Evolutionary conservation across 1,284 basidiomycete species (phyloP), one percentile per base, ranked within the genome.

Genomic region (Taiwanofungus camphoratus): DNA sequence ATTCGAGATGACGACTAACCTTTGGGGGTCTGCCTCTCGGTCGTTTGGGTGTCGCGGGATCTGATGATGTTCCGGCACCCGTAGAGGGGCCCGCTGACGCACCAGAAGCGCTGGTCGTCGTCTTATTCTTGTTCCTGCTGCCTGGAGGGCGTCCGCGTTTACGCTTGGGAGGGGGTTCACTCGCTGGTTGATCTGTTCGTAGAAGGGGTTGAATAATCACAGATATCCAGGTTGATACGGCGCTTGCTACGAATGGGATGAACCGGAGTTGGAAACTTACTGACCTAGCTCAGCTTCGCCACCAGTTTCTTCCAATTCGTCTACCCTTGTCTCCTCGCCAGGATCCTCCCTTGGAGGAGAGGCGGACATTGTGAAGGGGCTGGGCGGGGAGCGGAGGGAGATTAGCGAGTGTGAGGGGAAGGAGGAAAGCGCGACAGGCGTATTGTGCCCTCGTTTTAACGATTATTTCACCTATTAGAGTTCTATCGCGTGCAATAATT

Each of bases 111-210:
- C 67, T 59, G 44, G 69, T 60, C n/a, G 57, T 58, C 39, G 54
- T 39, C 36, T 49, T 56, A 60, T 82, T 85, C 75, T 87, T 88
- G 65, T 89, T 89, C 68, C 82, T 88, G 64, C 81, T 84, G 58
- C 86, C 86, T 63, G 82, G 87, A 48, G 86, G 87, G 51, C 86
- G 77, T 41, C 86, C 86, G 38, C 86, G 76, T 56, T 82, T 77
- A 55, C 86, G 80, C 67, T 87, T 89, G 50, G 59, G 42, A 46
- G 67, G 53, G 8, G 61, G 21, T 24, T 50, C 54, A 27, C 50
- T 12, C 18, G 47, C 36, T 21, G 52, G 38, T 30, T 49, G 41
- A 33, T 34, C 48, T 46, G 48, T 49, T 49, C 48, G 35, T 27
- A 36, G 22, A 32, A 24, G 43, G 21, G 45, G 51, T 49, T 48